Evolutionary conservation across 2,329 filamentous ascomycete genomes (phyloP).

Genomic region (Trichoderma sp.): DNA sequence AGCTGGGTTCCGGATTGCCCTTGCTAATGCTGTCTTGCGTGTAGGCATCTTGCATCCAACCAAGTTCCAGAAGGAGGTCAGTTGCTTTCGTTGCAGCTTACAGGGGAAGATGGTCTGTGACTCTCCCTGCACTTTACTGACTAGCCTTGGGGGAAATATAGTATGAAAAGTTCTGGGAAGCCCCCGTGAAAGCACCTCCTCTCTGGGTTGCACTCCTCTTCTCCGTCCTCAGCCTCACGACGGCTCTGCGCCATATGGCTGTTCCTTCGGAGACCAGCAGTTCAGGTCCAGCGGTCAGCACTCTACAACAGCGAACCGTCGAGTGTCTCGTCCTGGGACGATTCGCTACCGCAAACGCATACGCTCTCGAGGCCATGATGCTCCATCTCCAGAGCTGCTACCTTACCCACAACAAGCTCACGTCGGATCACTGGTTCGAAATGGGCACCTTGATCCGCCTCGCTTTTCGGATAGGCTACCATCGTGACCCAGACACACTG

Average conservation of each 20-base stretch:
- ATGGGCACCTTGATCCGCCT: slow-evolving; percentile 17
- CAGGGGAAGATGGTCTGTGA: too few species aligned
- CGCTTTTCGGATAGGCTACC: slow-evolving; percentile 18
- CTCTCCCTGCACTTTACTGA: neutral
- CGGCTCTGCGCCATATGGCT: neutral
- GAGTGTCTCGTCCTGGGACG: slow-evolving; percentile 7
- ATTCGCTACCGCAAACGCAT: slow-evolving; percentile 7
- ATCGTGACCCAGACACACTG: slow-evolving; percentile 1
- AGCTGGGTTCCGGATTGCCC: neutral
- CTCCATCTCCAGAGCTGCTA: slow-evolving; percentile 6
- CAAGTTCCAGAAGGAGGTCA: slow-evolving; percentile 18
- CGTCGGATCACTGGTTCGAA: slow-evolving; percentile 17
- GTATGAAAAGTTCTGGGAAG: slow-evolving; percentile 21
- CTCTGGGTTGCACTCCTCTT: slow-evolving; percentile 12
- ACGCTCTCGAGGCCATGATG: slow-evolving; percentile 1
- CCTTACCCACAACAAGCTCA: neutral
- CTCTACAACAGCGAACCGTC: neutral
- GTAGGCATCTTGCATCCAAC: slow-evolving; percentile 13
- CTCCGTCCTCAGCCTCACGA: slow-evolving; percentile 5
- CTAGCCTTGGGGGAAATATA: neutral
- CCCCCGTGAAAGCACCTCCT: slow-evolving; percentile 4
- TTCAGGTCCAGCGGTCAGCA: neutral
- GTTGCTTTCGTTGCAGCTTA: neutral
- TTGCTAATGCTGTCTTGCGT: neutral
- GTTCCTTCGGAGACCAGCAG: neutral